phyloP scores from a whole-genome alignment of 2,329 filamentous ascomycete species.

The Paraconiothyrium sp. region DNA sequence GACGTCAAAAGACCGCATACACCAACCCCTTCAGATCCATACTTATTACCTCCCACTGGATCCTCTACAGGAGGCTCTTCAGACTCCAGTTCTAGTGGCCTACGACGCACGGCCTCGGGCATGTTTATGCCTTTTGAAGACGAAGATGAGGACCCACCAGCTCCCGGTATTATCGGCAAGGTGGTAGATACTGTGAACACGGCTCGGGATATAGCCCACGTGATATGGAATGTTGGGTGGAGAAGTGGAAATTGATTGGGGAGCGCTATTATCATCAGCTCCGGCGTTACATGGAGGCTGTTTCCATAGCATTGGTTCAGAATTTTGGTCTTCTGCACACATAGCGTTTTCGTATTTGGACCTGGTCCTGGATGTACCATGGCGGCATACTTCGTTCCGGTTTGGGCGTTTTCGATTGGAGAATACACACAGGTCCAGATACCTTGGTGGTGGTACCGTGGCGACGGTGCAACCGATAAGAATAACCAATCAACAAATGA shows the following conservation, averaged over 20 bases:
- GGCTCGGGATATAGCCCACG: slow-evolving; percentile 70
- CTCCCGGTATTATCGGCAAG: slow-evolving; percentile 74
- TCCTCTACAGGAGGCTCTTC: slow-evolving; percentile 25
- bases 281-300: slow-evolving; percentile 21
- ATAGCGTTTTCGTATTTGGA: slow-evolving; percentile 7
- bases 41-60: slow-evolving; percentile 11
- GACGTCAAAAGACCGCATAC: slow-evolving; percentile 46
- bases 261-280: slow-evolving; percentile 24
- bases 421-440: not conserved
- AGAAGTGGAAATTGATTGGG: slow-evolving; percentile 49
- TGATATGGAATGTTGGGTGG: slow-evolving; percentile 75
- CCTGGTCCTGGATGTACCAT: not conserved
- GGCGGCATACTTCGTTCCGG: not conserved
- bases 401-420: not conserved
- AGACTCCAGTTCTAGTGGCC: slow-evolving; percentile 57
- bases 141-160: slow-evolving; percentile 67
- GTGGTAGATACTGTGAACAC: slow-evolving; percentile 81
- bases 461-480: not conserved
- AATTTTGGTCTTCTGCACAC: slow-evolving; percentile 4
- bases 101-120: slow-evolving; percentile 82
- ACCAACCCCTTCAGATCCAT: slow-evolving; percentile 45
- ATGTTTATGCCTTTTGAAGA: slow-evolving; percentile 93
- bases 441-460: not conserved
- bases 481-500: slow-evolving; percentile 1
- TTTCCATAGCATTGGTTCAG: slow-evolving; percentile 6